These are phyloP conservation scores for Pleurostoma richardsiae DNA, from an alignment of 2,329 filamentous ascomycete genomes.

Conservation along the genomic window DNA sequence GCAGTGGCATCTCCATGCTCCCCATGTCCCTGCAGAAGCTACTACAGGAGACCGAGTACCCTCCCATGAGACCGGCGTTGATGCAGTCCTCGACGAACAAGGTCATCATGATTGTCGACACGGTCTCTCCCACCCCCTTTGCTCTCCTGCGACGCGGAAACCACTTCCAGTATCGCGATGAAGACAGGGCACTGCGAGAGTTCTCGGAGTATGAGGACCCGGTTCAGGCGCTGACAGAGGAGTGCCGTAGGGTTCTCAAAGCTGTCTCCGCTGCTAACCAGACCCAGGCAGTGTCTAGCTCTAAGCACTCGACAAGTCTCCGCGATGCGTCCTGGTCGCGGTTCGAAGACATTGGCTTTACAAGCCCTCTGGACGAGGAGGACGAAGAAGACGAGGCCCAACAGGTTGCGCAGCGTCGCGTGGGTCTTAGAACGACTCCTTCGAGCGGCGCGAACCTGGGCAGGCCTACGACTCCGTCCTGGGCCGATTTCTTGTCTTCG, in stretches of 20 bases:
- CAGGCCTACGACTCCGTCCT: slow-evolving; percentile 90
- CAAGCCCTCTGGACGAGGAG: slow-evolving; percentile 66
- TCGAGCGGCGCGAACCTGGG: slow-evolving; percentile 65
- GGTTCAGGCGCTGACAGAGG: slow-evolving; percentile 80
- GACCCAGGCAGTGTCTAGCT: slow-evolving; percentile 63
- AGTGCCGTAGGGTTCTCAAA: slow-evolving; percentile 85
- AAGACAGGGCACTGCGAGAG: slow-evolving; percentile 75
- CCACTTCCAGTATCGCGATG: slow-evolving; percentile 91
- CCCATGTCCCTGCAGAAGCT: slow-evolving; percentile 89
- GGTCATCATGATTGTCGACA: slow-evolving; percentile 94
- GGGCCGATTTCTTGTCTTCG: slow-evolving; percentile 95
- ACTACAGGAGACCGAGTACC: slow-evolving; percentile 89
- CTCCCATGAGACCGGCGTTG: slow-evolving; percentile 71
- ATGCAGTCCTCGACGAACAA: slow-evolving; percentile 78
- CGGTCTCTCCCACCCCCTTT: slow-evolving; percentile 92
- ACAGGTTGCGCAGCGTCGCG: slow-evolving; percentile 30
- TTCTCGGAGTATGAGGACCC: slow-evolving; percentile 91
- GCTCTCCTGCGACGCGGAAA: slow-evolving; percentile 83
- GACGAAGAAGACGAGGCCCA: slow-evolving; percentile 57
- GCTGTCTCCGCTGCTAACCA: slow-evolving; percentile 87
- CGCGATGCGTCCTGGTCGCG: slow-evolving; percentile 92
- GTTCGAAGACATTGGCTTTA: slow-evolving; percentile 93
- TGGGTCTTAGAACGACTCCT: slow-evolving; percentile 59
- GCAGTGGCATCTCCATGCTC: slow-evolving; percentile 76
- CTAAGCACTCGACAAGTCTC: slow-evolving; percentile 66